A percentile compares a stretch with the other conserved stretches of the same genome.
Conservation (phyloP, 2,329 filamentous ascomycete species). For the Paracamarosporium sp. region DNA sequence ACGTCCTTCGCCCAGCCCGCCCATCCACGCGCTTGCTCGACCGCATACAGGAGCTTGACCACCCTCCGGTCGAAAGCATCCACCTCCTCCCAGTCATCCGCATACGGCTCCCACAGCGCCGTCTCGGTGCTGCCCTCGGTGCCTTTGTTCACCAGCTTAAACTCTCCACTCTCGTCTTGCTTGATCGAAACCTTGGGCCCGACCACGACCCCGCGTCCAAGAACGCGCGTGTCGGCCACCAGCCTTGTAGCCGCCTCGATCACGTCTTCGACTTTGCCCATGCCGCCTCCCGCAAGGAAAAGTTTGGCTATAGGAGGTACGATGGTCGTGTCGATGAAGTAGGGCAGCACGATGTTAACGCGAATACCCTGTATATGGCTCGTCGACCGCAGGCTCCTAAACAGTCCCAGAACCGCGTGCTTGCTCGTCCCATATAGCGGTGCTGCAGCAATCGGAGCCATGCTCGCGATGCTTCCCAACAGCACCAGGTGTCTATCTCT, state of each 20-base stretch:
- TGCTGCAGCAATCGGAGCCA: conserved; percentile 49
- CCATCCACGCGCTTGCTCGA: conserved; percentile 62
- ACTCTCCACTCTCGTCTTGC: conserved; percentile 46
- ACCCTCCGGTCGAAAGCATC: conserved; percentile 64
- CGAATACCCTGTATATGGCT: conserved; percentile 61
- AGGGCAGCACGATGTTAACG: conserved; percentile 71
- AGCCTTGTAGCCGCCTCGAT: conserved; percentile 69
- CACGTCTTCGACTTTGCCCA: conserved; percentile 64
- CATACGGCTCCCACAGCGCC: conserved; percentile 68
- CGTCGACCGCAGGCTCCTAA: conserved; percentile 62
- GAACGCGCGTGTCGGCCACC: conserved; percentile 63
- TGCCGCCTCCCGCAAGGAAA: conserved; percentile 63
- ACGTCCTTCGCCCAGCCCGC: conserved; percentile 55
- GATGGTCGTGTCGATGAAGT: conserved; percentile 71
- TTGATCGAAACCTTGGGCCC: conserved; percentile 62
- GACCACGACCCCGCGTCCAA: conserved; percentile 64
- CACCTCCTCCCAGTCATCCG: conserved; percentile 62
- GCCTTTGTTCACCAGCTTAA: conserved; percentile 33
- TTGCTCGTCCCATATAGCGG: conserved; percentile 68
- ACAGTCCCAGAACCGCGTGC: conserved; percentile 71
- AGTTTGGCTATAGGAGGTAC: conserved; percentile 55
- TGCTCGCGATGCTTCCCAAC: conserved; percentile 67
- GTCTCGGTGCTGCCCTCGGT: conserved; percentile 45
- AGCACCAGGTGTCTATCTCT: conserved; percentile 68
- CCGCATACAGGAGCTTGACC: conserved; percentile 60